Base-by-base conservation (phyloP, 2,329 filamentous ascomycete genomes). In the Fusarium graminum region DNA sequence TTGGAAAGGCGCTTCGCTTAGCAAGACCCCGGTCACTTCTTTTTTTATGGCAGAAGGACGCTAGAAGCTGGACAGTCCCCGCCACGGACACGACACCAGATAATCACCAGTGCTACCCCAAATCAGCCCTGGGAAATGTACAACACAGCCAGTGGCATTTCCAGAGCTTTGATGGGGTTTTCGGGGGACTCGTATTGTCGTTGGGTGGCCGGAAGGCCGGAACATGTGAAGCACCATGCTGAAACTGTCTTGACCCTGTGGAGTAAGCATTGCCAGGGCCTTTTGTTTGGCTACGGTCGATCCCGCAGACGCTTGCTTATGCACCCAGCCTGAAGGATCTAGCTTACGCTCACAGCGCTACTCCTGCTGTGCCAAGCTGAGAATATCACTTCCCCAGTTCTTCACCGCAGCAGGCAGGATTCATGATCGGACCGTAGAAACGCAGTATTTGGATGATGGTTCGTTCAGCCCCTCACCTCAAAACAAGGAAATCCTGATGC, bases 11-110 rank as follows among this genome's bases (percentile, higher is more conserved):
- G 53, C 47, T 43, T 43, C 30, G 22, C 50, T 30, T 29, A 34
- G 22, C 13, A 26, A 14, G 4, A 16, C 38, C 40, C 39, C 26
- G 9, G 16, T 26, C 30, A 13, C 9, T 36, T 59, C 55, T 52
- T 59, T 52, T 60, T 60, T 47, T 49, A 62, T 55, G 58, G 22
- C 59, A 45, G 51, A 61, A 61, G 50, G 41, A 16, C 59, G 59
- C 59, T 63, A 63, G 58, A 63, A 63, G 59, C 29, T 10, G 16
- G 34, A 28, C 29, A 16, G 25, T 44, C 32, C 26, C 59, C 59
- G 51, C 59, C 45, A 40, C 22, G 19, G 32, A 42, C 55, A 50
- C 36, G 36, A 46, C 29, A 32, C 29, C 36, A 13, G 22, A 41
- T 9, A 16, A n/a, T 36, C 8, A 9, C 14, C 16, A 16, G 16